Conservation (phyloP, 495 filamentous ascomycete genomes). For the Lasiosphaeria hispida region DNA sequence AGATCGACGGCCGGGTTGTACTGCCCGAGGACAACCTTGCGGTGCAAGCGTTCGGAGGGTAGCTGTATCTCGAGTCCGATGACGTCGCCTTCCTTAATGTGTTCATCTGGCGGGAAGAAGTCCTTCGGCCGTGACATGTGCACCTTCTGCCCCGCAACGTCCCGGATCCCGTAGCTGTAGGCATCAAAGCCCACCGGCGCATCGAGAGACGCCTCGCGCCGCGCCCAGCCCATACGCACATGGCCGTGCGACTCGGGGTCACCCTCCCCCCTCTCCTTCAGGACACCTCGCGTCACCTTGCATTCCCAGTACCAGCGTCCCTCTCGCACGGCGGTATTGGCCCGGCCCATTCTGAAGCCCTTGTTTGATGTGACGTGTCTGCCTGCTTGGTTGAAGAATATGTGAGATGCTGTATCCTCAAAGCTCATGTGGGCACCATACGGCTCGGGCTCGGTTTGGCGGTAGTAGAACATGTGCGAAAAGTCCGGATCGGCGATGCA, state of each 20-base stretch:
- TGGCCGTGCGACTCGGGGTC: conserved; percentile 59
- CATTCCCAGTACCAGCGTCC: conserved; percentile 94
- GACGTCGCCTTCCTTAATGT: conserved; percentile 79
- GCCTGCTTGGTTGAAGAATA: conserved; percentile 62
- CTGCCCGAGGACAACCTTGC: conserved; percentile 79
- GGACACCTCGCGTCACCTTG: conserved; percentile 67
- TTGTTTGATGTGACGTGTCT: conserved; percentile 71
- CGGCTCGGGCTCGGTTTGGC: conserved; percentile 80
- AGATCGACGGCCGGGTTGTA: conserved; percentile 81
- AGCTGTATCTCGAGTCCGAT: conserved; percentile 92
- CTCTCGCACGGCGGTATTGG: conserved; percentile 88
- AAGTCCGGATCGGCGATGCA: conserved; percentile 87
- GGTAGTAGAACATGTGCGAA: conserved; percentile 81
- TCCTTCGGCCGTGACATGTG: conserved; percentile 89
- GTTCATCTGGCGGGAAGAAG: conserved; percentile 73
- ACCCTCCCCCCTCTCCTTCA: conserved; percentile 40
- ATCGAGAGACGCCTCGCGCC: conserved; percentile 86
- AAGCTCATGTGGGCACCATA: conserved; percentile 81
- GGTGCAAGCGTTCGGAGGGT: conserved; percentile 78
- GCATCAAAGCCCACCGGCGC: conserved; percentile 93
- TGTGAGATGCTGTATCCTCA: conserved; percentile 81
- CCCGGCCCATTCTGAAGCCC: conserved; percentile 78
- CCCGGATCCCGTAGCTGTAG: conserved; percentile 92
- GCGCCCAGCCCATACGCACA: conserved; percentile 84
- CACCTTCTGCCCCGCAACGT: conserved; percentile 84